Conservation (phyloP, 306 rosid species). For the Prunus dulcis region DNA sequence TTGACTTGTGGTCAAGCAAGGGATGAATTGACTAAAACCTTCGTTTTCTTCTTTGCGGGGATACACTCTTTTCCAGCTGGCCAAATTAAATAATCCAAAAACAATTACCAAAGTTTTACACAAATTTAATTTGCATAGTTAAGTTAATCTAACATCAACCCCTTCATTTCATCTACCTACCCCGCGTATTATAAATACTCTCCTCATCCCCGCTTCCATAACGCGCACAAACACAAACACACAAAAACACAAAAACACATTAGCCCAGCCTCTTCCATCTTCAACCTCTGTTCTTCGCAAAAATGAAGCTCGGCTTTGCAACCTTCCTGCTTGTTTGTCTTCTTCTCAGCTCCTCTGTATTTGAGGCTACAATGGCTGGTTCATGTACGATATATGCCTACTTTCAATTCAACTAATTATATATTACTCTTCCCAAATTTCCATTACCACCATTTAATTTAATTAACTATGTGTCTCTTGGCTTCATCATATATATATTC, state of each 20-base stretch:
- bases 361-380: constrained; percentile 47
- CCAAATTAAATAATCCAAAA: too few species aligned
- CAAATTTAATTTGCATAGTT: too few species aligned
- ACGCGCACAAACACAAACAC: background rate
- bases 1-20: too few species aligned
- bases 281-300: background rate
- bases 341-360: constrained; percentile 48
- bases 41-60: too few species aligned
- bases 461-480: too few species aligned
- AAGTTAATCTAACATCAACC: background rate
- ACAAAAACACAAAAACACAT: background rate
- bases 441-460: too few species aligned
- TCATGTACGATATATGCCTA: constrained; percentile 40
- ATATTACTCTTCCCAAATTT: background rate
- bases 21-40: background rate
- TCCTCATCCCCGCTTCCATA: background rate
- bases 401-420: background rate
- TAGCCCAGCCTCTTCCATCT: background rate
- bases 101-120: too few species aligned
- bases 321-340: constrained; percentile 48
- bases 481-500: background rate
- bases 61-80: too few species aligned
- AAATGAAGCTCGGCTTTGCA: constrained; percentile 55
- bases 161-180: background rate
- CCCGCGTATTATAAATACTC: constrained; percentile 14